A percentile compares a stretch with the other conserved stretches of the same genome.
Conservation (phyloP, 2,329 filamentous ascomycete genomes). For the Colletotrichum sp. region DNA sequence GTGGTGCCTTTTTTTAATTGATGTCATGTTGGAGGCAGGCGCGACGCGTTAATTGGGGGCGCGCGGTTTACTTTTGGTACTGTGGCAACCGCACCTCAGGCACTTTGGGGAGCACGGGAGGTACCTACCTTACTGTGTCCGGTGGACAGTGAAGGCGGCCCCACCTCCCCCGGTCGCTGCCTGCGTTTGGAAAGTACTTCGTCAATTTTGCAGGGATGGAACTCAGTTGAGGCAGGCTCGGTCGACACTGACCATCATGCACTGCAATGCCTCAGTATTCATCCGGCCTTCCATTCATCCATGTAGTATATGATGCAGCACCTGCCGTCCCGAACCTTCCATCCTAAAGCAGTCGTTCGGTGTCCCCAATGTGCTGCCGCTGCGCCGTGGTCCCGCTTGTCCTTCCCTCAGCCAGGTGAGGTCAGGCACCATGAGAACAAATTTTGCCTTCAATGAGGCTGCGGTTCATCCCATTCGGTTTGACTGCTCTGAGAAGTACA, state of each 20-base stretch:
- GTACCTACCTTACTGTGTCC: no score
- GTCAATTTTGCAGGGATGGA: background rate
- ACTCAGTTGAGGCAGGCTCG: background rate
- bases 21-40: slow-evolving; percentile 3
- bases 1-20: background rate
- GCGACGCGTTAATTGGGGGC: slow-evolving; percentile 13
- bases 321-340: background rate
- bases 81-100: background rate
- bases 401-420: background rate
- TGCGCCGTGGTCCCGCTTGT: background rate
- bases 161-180: background rate
- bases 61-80: background rate
- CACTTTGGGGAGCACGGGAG: background rate
- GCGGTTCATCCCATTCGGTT: background rate
- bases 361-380: background rate
- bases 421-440: background rate
- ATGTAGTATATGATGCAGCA: background rate
- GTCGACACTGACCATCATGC: background rate
- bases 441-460: background rate
- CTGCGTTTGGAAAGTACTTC: background rate
- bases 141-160: background rate
- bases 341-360: background rate
- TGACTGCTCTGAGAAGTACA: background rate
- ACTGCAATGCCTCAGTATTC: background rate
- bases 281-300: background rate